Evolutionary conservation across 2,329 filamentous ascomycete species (phyloP).

Genomic region (Tolypocladium tropicale): DNA sequence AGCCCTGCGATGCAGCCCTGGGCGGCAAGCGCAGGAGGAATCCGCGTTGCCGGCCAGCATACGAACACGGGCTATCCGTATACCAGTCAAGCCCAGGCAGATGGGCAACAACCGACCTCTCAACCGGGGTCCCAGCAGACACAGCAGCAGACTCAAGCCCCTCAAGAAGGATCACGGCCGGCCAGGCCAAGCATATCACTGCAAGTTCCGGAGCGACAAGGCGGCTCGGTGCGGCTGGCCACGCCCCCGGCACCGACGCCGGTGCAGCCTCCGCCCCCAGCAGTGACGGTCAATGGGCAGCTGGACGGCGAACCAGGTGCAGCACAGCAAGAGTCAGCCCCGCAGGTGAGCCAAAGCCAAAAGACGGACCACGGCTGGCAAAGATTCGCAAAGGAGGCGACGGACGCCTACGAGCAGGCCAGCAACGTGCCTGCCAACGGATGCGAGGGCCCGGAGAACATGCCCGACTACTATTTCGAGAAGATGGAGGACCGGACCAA

Average conservation of each 20-base stretch:
- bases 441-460: conserved; percentile 5
- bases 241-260: conserved; percentile 39
- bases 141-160: conserved; percentile 5
- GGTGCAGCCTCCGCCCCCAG: conserved; percentile 27
- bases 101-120: neutral
- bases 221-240: conserved; percentile 51
- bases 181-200: conserved; percentile 28
- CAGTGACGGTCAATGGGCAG: conserved; percentile 39
- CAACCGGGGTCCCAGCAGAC: neutral
- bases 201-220: conserved; percentile 38
- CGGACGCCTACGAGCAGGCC: conserved; percentile 9
- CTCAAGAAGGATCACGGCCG: conserved; percentile 13
- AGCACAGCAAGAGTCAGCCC: neutral
- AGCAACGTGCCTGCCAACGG: conserved; percentile 1
- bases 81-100: neutral
- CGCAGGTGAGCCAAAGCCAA: neutral
- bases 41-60: conserved; percentile 10
- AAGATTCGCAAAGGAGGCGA: conserved; percentile 10
- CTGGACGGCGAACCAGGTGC: neutral
- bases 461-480: conserved; percentile 23
- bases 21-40: conserved; percentile 23
- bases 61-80: neutral
- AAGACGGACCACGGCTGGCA: conserved; percentile 5
- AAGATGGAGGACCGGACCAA: conserved; percentile 38
- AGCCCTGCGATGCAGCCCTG: conserved; percentile 55